Evolutionary conservation across 257 asterid species (phyloP).

Genomic region (Fraxinus americana): DNA sequence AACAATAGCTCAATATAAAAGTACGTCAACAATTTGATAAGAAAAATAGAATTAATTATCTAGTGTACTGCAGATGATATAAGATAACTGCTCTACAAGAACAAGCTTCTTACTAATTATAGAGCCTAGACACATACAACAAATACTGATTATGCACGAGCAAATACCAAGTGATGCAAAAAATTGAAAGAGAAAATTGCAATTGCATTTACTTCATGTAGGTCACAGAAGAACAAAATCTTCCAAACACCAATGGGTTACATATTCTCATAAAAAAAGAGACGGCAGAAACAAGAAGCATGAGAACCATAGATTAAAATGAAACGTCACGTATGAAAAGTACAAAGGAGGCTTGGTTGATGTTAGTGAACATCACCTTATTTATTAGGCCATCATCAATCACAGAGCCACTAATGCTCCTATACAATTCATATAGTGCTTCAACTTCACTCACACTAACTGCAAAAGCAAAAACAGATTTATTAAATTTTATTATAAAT

Average conservation of each 20-base stretch:
- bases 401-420: conserved; percentile 92
- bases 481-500: conserved; percentile 9
- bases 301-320: not conserved
- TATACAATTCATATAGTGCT: conserved; percentile 96
- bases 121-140: not conserved
- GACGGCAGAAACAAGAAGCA: not conserved
- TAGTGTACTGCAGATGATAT: not conserved
- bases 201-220: not conserved
- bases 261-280: not conserved
- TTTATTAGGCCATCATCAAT: conserved; percentile 92
- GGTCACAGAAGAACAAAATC: not conserved
- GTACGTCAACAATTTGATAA: not conserved
- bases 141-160: not conserved
- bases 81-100: conserved; percentile 2
- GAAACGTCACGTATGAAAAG: not conserved
- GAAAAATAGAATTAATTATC: not conserved
- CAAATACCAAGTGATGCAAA: not conserved
- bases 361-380: conserved; percentile 55
- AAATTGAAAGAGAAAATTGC: not conserved
- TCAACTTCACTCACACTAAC: conserved; percentile 99
- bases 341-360: not conserved
- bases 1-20: not conserved
- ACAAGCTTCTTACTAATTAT: not conserved
- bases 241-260: not conserved
- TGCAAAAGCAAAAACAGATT: conserved; percentile 44